Percentiles rank a stretch among this genome's conserved stretches.
These are phyloP conservation scores for Spathaspora gorwiae DNA, from an alignment of 805 yeast species.

Conservation along the genomic window DNA sequence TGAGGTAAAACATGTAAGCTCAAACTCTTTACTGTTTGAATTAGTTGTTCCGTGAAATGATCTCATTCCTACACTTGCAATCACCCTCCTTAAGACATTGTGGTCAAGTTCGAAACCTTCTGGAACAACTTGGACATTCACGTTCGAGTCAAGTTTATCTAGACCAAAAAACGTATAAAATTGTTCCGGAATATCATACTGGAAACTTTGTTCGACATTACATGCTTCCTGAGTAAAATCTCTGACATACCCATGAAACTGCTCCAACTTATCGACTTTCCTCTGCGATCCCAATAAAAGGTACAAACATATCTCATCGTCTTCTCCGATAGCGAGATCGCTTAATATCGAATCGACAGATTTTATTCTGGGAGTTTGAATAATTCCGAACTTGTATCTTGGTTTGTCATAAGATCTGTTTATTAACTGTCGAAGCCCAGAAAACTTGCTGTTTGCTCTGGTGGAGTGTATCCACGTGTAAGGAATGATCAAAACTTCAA, in stretches of 20 bases:
- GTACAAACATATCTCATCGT: slow-evolving; percentile 15
- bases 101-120: slow-evolving; percentile 14
- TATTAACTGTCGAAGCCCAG: slow-evolving; percentile 25
- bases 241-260: slow-evolving; percentile 17
- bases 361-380: slow-evolving; percentile 40
- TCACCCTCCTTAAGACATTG: slow-evolving; percentile 16
- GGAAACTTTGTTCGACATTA: slow-evolving; percentile 15
- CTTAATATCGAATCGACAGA: slow-evolving; percentile 11
- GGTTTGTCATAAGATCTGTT: slow-evolving; percentile 51
- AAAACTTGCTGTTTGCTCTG: slow-evolving; percentile 1
- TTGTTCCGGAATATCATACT: slow-evolving; percentile 24
- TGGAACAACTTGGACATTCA: slow-evolving; percentile 13
- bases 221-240: slow-evolving; percentile 17
- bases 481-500: slow-evolving; percentile 13
- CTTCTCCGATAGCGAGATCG: slow-evolving; percentile 22
- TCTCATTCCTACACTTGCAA: slow-evolving; percentile 24
- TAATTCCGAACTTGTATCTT: slow-evolving; percentile 37
- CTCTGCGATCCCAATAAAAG: slow-evolving; percentile 24
- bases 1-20: slow-evolving; percentile 51
- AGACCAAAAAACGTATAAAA: slow-evolving; percentile 17
- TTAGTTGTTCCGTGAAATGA: slow-evolving; percentile 1
- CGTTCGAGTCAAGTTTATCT: slow-evolving; percentile 10
- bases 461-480: slow-evolving; percentile 3
- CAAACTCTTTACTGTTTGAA: slow-evolving; percentile 20
- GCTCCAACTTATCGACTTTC: slow-evolving; percentile 18